Evolutionary conservation across 352 stramenopile species (phyloP), one percentile per base, ranked within the genome.

Genomic region (Phytophthora multivora): DNA sequence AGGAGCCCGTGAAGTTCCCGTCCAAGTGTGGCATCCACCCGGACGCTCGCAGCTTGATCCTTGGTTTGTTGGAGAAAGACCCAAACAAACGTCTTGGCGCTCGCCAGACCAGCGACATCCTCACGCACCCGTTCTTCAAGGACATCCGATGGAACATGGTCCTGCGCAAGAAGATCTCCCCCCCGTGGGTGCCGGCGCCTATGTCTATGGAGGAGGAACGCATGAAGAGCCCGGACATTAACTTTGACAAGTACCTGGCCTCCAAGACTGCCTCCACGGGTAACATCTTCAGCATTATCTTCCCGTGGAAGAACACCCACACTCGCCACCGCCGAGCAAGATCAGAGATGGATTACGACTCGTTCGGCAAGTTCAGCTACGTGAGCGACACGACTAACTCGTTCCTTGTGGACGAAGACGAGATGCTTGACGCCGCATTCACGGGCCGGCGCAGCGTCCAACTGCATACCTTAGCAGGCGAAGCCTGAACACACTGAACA

Each of bases 341-440:
- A 65, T 78, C 69, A 11, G 69, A 88, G 63, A 75, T 72, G 51
- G 69, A 89, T 23, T 82, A 79, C 59, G 85, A 94, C 66, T 81
- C 70, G 36, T 95, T 95, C 51, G 86, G 84, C 70, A 92, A 93
- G 63, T 95, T 95, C 48, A 95, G 86, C 68, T 95, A 93, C 71
- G 85, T 95, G 55, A 93, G 86, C 63, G 86, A 95, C 69, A 92
- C 84, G 53, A 92, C 84, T 25, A 92, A 91, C 59, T 95, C 86
- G 58, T 95, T 95, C 69, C 69, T 95, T 10, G 86, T 95, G 59
- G 86, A 95, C 66, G 86, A 95, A 78, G 86, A 95, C 61, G 86
- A 95, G 59, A 95, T 95, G 83, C 79, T 95, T 26, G 86, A 95
- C 43, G 77, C 86, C 15, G 86, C 86, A 18, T 95, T 95, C 62